Evolutionary conservation across 208 protist species (phyloP), one percentile per base, ranked within the genome.

Genomic region (Acanthamoeba polyphaga): DNA sequence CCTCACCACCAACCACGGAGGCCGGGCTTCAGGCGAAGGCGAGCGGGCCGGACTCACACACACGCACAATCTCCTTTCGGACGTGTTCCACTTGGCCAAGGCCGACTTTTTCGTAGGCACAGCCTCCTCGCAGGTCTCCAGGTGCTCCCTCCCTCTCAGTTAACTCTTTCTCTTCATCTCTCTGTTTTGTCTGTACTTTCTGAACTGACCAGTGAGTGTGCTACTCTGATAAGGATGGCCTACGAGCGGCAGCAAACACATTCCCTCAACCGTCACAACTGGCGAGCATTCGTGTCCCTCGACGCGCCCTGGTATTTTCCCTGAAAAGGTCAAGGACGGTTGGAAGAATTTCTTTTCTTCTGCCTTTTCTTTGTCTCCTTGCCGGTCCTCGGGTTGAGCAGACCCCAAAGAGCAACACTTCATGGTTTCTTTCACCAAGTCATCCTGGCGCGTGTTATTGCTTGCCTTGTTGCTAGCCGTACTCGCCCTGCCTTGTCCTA

Each of bases 251-350:
- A 53, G 46, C 76, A 84, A n/a, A 84, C 76, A 9, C 76, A 53
- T 6, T 15, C 43, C n/a, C 76, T 84, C 76, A 17, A 46, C 49
- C 76, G 76, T 19, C 76, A 84, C 43, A 84, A 84, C 76, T 84
- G 76, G 76, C 43, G 76, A 17, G n/a, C 76, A 2, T 84, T 84
- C 49, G 38, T 53, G 4, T 84, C 76, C 13, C 76, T 84, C 24
- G 76, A 84, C 19, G 43, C 76, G 43, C 76, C 76, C 32, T 84
- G 76, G 76, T 84, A 84, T 34, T 84, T 84, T 22, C 76, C 76
- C 19, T 84, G 38, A 38, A 38, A 38, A 38, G 38, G 38, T 38
- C 38, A 38, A 38, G 38, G 2, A 43, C 38, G 38, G 38, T 43
- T 43, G 38, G 38, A 6, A 43, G 38, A 43, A 43, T 43, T 43